These are phyloP conservation scores for Pyrenula aspistea DNA, from an alignment of 495 filamentous ascomycete species.

Conservation along the genomic window DNA sequence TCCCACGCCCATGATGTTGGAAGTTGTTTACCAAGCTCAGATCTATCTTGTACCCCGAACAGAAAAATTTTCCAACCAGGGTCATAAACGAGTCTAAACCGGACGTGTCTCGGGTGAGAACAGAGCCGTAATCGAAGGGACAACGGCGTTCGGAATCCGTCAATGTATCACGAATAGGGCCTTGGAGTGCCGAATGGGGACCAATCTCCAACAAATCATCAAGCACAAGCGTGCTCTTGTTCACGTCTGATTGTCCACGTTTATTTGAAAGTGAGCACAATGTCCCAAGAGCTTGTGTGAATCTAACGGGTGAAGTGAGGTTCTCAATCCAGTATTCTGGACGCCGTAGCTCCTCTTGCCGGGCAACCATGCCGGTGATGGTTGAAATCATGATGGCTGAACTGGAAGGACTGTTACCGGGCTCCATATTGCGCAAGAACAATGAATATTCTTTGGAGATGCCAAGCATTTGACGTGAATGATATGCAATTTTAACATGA, in stretches of 20 bases:
- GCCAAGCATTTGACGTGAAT: slow-evolving; percentile 18
- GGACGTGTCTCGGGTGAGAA: no score
- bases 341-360: slow-evolving; percentile 8
- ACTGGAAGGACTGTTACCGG: slow-evolving; percentile 7
- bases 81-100: no score
- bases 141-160: no score
- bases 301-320: slow-evolving; percentile 30
- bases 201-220: slow-evolving; percentile 42
- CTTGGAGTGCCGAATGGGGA: slow-evolving; percentile 46
- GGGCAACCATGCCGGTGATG: slow-evolving; percentile 18
- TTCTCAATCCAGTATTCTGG: slow-evolving; percentile 35
- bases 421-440: not conserved
- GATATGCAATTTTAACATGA: slow-evolving; percentile 26
- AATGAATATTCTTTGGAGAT: not conserved
- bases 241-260: slow-evolving; percentile 1
- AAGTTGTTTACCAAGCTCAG: no score
- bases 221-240: slow-evolving; percentile 8
- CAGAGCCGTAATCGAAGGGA: no score
- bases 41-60: no score
- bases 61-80: no score
- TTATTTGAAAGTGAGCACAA: not conserved
- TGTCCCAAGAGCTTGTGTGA: slow-evolving; percentile 20
- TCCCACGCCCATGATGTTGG: no score
- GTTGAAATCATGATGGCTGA: slow-evolving; percentile 14
- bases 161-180: no score